Base-by-base conservation (phyloP, 176 grass and related monocot genomes). In the Carex myosuroides region DNA sequence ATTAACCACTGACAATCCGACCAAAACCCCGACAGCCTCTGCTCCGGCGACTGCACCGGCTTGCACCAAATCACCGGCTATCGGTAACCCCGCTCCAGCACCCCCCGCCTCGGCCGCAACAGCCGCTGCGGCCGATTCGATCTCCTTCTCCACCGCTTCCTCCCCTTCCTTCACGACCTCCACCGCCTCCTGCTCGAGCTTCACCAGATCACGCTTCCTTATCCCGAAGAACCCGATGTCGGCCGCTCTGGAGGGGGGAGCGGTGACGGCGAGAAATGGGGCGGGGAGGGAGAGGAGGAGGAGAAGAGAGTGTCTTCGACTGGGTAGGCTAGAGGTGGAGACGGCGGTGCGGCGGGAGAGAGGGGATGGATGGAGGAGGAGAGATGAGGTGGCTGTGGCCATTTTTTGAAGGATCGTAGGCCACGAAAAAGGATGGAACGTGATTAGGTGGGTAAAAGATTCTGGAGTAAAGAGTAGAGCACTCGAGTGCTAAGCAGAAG, bases 141-240 rank as follows among this genome's bases (percentile, higher is more conserved):
- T 84, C 80, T 80, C 89, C 79, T 84, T 85, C 85, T 86, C 86
- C 79, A 88, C 91, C 11, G 60, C 81, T 8, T 91, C 64, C 2
- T 85, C 89, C 29, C 90, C 90, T 39, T 89, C 41, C 85, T 86
- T 84, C 37, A 86, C 89, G 1, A 81, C 91, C 84, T 91, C 89
- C 68, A 68, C 86, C 37, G 79, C 92, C 50, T 87, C 94, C 89
- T 88, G 69, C 26, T 87, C 90, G 58, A 89, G 87, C 29, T 90
- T 90, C 84, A 92, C 84, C 79, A 97, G 89, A 29, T 70, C 42
- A 48, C 84, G 87, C 84, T 94, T 97, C 55, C 94, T 84, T 90
- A 97, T 88, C 59, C 94, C 94, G 79, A 97, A 97, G 1, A 97
- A 84, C 16, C 90, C 90, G 60, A 97, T 92, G 69, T 88, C 60